Conservation (phyloP, 2,329 filamentous ascomycete species). For the Conoideocrella luteorostrata region DNA sequence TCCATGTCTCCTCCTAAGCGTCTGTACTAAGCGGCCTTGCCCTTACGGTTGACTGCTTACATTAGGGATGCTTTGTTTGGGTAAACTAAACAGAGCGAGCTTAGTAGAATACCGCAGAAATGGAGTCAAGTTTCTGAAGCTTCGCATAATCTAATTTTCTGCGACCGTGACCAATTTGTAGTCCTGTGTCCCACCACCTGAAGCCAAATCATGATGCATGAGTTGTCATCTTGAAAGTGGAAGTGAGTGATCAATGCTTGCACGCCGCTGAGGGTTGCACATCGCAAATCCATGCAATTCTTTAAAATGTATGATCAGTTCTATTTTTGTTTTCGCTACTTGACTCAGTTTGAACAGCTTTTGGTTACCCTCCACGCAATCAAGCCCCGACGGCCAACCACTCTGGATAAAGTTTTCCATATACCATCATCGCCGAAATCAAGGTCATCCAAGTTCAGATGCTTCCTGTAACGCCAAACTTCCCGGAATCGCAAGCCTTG, state of each 20-base stretch:
- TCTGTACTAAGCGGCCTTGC: conserved; percentile 69
- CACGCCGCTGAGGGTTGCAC: no score
- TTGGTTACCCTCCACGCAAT: conserved; percentile 60
- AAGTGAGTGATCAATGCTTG: no score
- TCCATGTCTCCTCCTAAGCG: conserved; percentile 98
- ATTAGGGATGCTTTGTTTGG: conserved; percentile 1
- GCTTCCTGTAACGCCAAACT: conserved; percentile 60
- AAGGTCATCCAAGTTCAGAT: conserved; percentile 74
- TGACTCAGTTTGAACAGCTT: conserved; percentile 35
- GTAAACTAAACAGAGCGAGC: conserved; percentile 1
- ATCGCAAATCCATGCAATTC: neutral
- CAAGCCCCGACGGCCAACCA: conserved; percentile 57
- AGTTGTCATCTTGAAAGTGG: no score
- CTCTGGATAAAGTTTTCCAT: conserved; percentile 61
- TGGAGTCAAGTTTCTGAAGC: conserved; percentile 3
- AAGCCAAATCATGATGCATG: no score
- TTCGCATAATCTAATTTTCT: no score
- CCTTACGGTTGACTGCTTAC: conserved; percentile 13
- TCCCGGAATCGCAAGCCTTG: conserved; percentile 59
- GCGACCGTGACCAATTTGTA: no score
- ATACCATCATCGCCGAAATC: conserved; percentile 74
- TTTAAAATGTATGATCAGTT: neutral
- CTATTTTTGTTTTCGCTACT: neutral
- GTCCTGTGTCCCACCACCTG: no score
- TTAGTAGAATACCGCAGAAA: conserved; percentile 10